Base-by-base conservation (phyloP, 345 rosid species). In the Citrus medica region DNA sequence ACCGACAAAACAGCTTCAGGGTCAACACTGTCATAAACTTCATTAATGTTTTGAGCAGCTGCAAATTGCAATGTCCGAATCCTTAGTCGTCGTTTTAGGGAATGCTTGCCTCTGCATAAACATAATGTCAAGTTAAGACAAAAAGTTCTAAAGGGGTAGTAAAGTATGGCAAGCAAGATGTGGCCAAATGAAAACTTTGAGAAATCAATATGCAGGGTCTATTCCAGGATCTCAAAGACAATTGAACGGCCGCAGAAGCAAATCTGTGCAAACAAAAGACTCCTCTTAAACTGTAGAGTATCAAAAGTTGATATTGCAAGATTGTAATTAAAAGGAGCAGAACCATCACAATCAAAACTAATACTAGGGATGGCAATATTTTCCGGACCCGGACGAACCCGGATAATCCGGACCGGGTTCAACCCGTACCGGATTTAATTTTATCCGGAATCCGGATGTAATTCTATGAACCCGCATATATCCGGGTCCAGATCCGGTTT, bases 11-110 rank as follows among this genome's bases (percentile, higher is more conserved):
- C 91, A 38, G 82, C 92, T 91, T 94, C 98, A 75, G 91, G 88
- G 82, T 92, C 97, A 69, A 94, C 97, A 87, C 88, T 88, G 82
- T 92, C 97, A 74, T 92, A 94, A 74, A 94, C 87, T 80, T 94
- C 97, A 81, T 85, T 87, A 72, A 89, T 85, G 84, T 92, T 92
- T 61, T 85, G 88, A 67, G 98, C 94, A 74, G 90, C 83, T 83
- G 86, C 90, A 86, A 80, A 96, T 72, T 90, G 97, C 84, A 94
- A 63, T 78, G 99, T 94, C 78, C 98, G 87, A 82, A 96, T 92
- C 85, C 98, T 96, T 82, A 96, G 81, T 80, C 97, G 85, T 38
- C 95, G 86, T 79, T 94, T 88, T 82, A 96, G 90, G 76, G 92
- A 86, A 87, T 89, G 87, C 60, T 81, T 88, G 77, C 90, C 87